Evolutionary conservation across 768 basidiomycete genomes (phyloP), one percentile per base, ranked within the genome.

Genomic region (Albatrellus ellisii): DNA sequence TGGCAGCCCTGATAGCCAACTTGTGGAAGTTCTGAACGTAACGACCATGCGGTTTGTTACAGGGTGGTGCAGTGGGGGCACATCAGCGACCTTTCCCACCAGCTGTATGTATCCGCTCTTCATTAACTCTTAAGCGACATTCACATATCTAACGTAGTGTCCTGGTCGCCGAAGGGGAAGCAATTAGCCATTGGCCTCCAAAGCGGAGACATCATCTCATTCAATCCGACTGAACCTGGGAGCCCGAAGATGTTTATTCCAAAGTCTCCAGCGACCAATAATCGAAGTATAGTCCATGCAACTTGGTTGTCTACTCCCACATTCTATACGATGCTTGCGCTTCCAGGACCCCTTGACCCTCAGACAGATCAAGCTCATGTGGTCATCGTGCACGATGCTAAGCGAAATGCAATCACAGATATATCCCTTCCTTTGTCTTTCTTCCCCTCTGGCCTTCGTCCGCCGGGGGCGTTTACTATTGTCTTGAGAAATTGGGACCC

Each of bases 81-180:
- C 71, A 55, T 60, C 62, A 4, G 66, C 69, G 42, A 67, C 69
- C 22, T 66, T 64, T 24, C 78, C 79, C 1, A 69, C 70, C 7
- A 69, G 77, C 44, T 65, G 83, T 84, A 42, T 44, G 78, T 64
- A n/a, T 31, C n/a, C 15, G 17, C 26, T 41, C 31, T 46, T 27
- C 37, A 18, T 39, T 25, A 22, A 4, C 3, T 0, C 26, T 35
- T 40, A 34, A 26, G 48, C 20, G 35, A 17, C 21, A 50, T 52
- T 38, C 26, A 40, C 14, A 47, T 14, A 32, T 7, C 18, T n/a
- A 40, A 34, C 40, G 9, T 43, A 88, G 86, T 79, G 7, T 72
- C 80, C 10, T 89, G 86, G 85, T 88, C 85, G 3, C 81, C 85
- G 1, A 86, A 85, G 56, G 86, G 85, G 34, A 89, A 85, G 54